Evolutionary conservation across 257 asterid genomes (phyloP).

Genomic region (Avicennia marina): DNA sequence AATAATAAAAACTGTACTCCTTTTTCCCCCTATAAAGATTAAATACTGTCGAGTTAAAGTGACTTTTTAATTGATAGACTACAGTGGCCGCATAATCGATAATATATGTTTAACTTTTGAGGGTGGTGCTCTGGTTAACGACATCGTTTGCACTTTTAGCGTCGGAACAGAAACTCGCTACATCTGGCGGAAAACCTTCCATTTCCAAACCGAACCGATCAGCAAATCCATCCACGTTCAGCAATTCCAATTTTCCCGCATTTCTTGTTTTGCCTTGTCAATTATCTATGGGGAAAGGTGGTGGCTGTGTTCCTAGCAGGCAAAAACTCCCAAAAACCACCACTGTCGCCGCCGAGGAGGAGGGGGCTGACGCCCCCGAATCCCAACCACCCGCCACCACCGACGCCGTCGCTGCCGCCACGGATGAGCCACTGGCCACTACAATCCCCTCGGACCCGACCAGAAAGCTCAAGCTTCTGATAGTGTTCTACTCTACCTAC

Average conservation of each 20-base stretch:
- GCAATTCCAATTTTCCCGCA: neutral
- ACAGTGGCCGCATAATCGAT: too few species aligned
- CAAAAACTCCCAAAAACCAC: conserved; percentile 35
- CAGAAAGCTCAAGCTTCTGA: conserved; percentile 43
- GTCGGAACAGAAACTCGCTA: neutral
- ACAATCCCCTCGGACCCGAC: conserved; percentile 19
- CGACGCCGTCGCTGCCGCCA: conserved; percentile 4
- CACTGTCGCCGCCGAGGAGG: conserved; percentile 13
- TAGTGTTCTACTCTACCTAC: conserved; percentile 91
- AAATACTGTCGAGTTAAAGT: too few species aligned
- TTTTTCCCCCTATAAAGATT: too few species aligned
- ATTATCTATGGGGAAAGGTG: conserved; percentile 80
- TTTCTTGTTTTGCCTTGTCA: neutral
- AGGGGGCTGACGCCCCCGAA: conserved; percentile 20
- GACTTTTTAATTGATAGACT: too few species aligned
- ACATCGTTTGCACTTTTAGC: too few species aligned
- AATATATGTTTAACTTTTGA: too few species aligned
- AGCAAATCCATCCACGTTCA: neutral
- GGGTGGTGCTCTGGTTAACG: too few species aligned
- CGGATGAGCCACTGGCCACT: conserved; percentile 1
- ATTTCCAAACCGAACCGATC: neutral
- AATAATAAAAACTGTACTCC: too few species aligned
- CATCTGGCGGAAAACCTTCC: neutral
- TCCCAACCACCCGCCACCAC: conserved; percentile 18
- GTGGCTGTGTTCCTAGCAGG: conserved; percentile 93